phyloP scores from a whole-genome alignment of 1,284 basidiomycete genomes.

The Cryptococcus floricola region DNA sequence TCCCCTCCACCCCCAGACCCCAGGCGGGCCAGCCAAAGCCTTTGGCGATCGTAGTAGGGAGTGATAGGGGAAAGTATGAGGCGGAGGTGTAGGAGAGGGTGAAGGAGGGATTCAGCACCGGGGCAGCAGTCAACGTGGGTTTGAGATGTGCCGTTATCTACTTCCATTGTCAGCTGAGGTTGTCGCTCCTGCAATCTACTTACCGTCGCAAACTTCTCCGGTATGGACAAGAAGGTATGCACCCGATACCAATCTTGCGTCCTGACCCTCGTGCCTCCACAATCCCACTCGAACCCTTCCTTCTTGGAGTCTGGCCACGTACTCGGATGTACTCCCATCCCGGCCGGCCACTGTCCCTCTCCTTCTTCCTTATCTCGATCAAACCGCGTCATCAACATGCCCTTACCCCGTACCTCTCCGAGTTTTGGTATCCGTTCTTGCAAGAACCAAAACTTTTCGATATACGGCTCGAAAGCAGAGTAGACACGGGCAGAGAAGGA shows the following conservation, averaged over 20 bases:
- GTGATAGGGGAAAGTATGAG: conserved; percentile 69
- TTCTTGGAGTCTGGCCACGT: conserved; percentile 73
- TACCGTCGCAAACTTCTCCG: conserved; percentile 65
- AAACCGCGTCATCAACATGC: conserved; percentile 77
- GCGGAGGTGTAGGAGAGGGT: conserved; percentile 76
- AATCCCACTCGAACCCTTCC: conserved; percentile 67
- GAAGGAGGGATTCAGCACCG: conserved; percentile 55
- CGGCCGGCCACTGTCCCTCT: conserved; percentile 49
- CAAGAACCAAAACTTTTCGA: conserved; percentile 67
- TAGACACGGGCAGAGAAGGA: conserved; percentile 65
- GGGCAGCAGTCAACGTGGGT: conserved; percentile 11
- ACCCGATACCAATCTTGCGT: conserved; percentile 83
- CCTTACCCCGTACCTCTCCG: conserved; percentile 76
- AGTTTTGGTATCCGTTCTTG: conserved; percentile 70
- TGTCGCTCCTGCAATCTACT: conserved; percentile 3
- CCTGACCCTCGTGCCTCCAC: conserved; percentile 56
- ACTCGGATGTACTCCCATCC: conserved; percentile 74
- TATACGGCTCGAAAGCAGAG: conserved; percentile 57
- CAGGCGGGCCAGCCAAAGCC: conserved; percentile 73
- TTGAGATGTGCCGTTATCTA: conserved; percentile 16
- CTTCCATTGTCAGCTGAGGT: not conserved
- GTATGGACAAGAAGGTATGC: conserved; percentile 67
- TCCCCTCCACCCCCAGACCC: conserved; percentile 72
- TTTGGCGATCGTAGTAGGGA: conserved; percentile 67
- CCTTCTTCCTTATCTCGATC: conserved; percentile 55